Base-by-base conservation (phyloP, 345 rosid genomes). In the Salix exigua region DNA sequence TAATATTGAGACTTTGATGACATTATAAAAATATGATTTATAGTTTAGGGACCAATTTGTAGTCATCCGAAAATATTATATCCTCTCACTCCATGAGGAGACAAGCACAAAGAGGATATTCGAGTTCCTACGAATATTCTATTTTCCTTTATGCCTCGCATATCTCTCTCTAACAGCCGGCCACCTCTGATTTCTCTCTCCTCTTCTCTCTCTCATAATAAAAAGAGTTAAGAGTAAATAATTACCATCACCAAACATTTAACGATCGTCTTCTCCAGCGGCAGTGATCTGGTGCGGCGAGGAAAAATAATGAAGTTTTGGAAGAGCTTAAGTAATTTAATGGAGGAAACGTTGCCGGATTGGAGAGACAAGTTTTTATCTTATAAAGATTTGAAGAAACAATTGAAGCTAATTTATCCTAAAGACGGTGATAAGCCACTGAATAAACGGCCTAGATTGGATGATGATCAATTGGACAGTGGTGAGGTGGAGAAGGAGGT, bases 301-400 rank as follows among this genome's bases (percentile, higher is more conserved):
- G 28, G 11, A 62, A 23, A 35, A 64, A 94, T 8, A 58, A 58
- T 93, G 99, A 95, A 93, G 86, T 95, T 95, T 79, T 94, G 94
- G 19, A 95, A 95, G 86, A 91, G 97, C 86, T 82, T 93, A 0
- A 89, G 97, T 87, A 89, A 83, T 82, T 94, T 93, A 91, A 93
- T 95, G 81, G 98, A 95, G 80, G 97, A 95, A 80, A 93, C 98
- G 18, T 79, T 91, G 62, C 99, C 99, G 1, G 97, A 91, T 68
- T 95, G 99, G 99, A 86, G 93, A 50, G 96, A 93, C 83, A 89
- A 95, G 79, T 95, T 95, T 55, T 87, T 95, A 66, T 93, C 99
- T 23, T 95, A 95, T 86, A 95, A 93, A 86, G 94, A 88, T n/a
- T 88, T 95, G 77, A 95, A 95, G 87, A 93, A 95, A 91, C 81